Conservation (phyloP, 2,329 filamentous ascomycete species). For the Ilyonectria robusta region DNA sequence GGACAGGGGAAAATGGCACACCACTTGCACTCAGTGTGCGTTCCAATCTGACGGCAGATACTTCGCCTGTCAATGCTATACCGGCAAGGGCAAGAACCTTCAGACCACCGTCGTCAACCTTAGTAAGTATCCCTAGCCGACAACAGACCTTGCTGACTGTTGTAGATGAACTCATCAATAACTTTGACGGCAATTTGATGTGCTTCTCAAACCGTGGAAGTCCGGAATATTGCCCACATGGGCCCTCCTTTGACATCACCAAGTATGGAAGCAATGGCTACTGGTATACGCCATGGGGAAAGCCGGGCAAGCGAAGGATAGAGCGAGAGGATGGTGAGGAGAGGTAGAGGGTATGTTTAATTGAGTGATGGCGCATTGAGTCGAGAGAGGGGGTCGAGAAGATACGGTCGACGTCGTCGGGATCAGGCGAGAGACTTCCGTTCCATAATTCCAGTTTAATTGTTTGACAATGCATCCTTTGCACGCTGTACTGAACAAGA, state of each 20-base stretch:
- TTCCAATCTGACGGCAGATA: neutral
- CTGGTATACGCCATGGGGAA: neutral
- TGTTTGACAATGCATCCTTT: neutral
- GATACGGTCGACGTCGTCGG: too few species aligned
- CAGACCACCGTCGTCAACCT: slow-evolving; percentile 23
- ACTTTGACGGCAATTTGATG: slow-evolving; percentile 32
- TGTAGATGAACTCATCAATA: slow-evolving; percentile 32
- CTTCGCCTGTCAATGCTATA: slow-evolving; percentile 33
- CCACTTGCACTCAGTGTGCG: slow-evolving; percentile 34
- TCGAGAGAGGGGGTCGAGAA: neutral
- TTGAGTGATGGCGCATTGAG: neutral
- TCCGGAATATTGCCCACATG: slow-evolving; percentile 28
- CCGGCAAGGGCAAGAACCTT: neutral
- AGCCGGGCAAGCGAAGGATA: too few species aligned
- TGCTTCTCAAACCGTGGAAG: slow-evolving; percentile 28
- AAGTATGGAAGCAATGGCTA: neutral
- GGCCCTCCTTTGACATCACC: slow-evolving; percentile 19
- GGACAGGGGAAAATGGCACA: slow-evolving; percentile 30
- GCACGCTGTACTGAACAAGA: neutral
- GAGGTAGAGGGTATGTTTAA: too few species aligned
- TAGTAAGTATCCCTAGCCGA: slow-evolving; percentile 1
- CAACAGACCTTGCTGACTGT: neutral
- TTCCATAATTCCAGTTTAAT: too few species aligned
- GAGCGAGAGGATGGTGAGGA: neutral
- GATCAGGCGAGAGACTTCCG: too few species aligned